These are phyloP conservation scores for Penicillium frequentans DNA, from an alignment of 2,329 filamentous ascomycete species.

Conservation along the genomic window DNA sequence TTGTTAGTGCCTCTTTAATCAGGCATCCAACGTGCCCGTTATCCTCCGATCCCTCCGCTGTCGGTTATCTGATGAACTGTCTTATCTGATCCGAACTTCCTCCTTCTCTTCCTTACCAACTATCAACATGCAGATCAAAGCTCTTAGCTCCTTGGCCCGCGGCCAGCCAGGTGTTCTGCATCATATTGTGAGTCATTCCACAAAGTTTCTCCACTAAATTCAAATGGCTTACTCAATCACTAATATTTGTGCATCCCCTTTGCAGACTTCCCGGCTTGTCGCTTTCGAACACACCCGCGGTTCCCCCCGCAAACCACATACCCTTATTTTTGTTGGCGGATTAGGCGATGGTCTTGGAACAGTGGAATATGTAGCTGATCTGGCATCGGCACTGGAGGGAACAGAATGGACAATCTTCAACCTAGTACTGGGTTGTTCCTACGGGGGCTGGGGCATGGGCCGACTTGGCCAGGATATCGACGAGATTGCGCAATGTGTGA, in stretches of 20 bases:
- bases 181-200: conserved; percentile 17
- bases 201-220: background rate
- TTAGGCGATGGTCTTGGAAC: conserved; percentile 57
- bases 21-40: background rate
- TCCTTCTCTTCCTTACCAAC: background rate
- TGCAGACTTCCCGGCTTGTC: conserved; percentile 35
- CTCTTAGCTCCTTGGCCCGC: conserved; percentile 14
- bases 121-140: conserved; percentile 19
- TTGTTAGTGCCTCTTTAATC: background rate
- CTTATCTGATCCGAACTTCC: conserved; percentile 23
- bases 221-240: background rate
- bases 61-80: conserved; percentile 16
- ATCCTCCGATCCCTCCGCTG: background rate
- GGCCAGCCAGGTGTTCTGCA: conserved; percentile 24
- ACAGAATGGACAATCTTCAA: conserved; percentile 54
- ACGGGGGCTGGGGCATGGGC: conserved; percentile 55
- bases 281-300: conserved; percentile 40
- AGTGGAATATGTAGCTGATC: conserved; percentile 51
- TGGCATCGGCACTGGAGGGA: conserved; percentile 48
- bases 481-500: conserved; percentile 53
- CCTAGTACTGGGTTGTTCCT: conserved; percentile 51
- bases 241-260: background rate
- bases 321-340: conserved; percentile 58
- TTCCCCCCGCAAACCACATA: conserved; percentile 40
- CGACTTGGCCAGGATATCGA: conserved; percentile 53